Base-by-base conservation (phyloP, 164 flowering plant genomes). In the Stephania japonica region DNA sequence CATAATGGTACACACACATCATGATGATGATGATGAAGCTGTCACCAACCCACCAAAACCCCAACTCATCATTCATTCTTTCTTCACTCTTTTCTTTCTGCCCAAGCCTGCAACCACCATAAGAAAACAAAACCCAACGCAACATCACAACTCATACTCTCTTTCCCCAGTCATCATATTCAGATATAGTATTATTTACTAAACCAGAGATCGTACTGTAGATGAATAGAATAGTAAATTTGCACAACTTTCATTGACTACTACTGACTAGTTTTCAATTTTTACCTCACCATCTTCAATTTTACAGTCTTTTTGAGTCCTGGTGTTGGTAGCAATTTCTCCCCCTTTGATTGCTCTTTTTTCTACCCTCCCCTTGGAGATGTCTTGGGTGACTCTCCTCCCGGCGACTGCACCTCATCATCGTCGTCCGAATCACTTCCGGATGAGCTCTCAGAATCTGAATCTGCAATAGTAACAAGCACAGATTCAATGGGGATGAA, bases 361-460 rank as follows among this genome's bases (percentile, higher is more conserved):
- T 59, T 59, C 23, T 21, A 59, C 9, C 64, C 19, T 32, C 38
- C 16, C 53, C 53, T 9, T 3, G 53, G 53, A 16, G 53, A 47
- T 11, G 12, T 47, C 64, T 59, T 59, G 64, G 64, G 21, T n/a
- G 79, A 72, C 24, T 73, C 83, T 24, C 16, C 7, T 16, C 74
- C 73, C 6, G 80, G 80, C 0, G 92, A 88, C 50, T 82, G 89
- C 0, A 85, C 91, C 73, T 86, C 90, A 69, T 93, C 97, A 59
- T 59, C 64, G 4, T 21, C 97, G 21, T 59, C 64, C 0, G 64
- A 59, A 59, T 59, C 64, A 6, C 64, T 59, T 59, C 25, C 64
- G 0, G 98, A 91, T 13, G 96, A 90, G 80, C 97, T 90, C 44
- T 92, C 92, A 1, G 97, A 89, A 80, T 92, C 98, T 7, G 98